Base-by-base conservation (phyloP, 768 basidiomycete species). In the Galerina sulciceps region DNA sequence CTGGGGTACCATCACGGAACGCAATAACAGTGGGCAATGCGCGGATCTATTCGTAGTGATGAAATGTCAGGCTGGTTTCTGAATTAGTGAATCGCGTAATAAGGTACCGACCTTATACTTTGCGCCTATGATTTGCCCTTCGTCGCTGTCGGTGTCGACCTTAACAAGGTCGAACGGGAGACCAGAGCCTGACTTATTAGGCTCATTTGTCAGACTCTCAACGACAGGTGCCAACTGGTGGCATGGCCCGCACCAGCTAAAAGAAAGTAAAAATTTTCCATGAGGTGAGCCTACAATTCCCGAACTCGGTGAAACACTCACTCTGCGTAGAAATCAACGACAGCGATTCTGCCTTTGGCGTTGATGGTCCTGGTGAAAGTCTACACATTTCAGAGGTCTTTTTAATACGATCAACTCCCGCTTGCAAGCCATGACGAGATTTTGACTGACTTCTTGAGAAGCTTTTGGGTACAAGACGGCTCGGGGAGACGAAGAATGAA, bases 281-380 rank as follows among this genome's bases (percentile, higher is more conserved):
- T 31, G 22, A 41, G 41, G 36, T 58, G 42, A 48, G 44, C 26
- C 8, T 8, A 31, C 26, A 31, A 31, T 31, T 31, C 26, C 26
- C 26, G 26, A 31, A 31, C 26, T 31, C 26, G 26, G 26, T 31
- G 26, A 20, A 38, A 62, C 31, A 78, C 86, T 46, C 65, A 91
- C 91, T 91, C 84, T 46, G 91, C 91, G 68, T 91, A 89, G 63
- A 93, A 93, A 63, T 93, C 91, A 20, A 91, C 90, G 6, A 93
- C 73, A 41, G 89, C 81, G 22, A 89, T 72, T 47, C 84, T 81
- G 55, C 81, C 79, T 52, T 76, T 77, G 23, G 78, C 71, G 1
- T 67, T 66, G 11, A 70, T 66, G 45, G 75, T 71, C 59, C 77
- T 73, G 18, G 71, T 66, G 59, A 79, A 79, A 18, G 75, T 76